Conservation (phyloP, 345 rosid species). For the Aquilaria sinensis region DNA sequence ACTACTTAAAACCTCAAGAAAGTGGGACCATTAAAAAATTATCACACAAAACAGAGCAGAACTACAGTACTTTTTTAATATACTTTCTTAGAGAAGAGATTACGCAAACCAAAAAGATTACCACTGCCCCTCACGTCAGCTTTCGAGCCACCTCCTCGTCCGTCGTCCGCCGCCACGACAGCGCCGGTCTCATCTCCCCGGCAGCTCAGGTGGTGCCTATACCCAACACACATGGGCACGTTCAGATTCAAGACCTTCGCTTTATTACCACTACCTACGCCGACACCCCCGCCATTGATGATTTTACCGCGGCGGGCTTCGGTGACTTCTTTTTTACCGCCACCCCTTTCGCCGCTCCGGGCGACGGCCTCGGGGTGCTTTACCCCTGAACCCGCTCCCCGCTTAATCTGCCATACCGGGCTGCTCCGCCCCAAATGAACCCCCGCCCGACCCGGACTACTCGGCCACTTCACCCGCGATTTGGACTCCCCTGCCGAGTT, state of each 20-base stretch:
- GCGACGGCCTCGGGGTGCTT: conserved; percentile 14
- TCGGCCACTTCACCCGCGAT: conserved; percentile 51
- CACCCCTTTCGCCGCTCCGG: conserved; percentile 21
- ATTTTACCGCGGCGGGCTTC: conserved; percentile 23
- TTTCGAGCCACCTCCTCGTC: neutral
- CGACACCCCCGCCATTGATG: neutral
- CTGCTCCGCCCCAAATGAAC: conserved; percentile 71
- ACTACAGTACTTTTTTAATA: conserved; percentile 21
- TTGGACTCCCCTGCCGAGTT: conserved; percentile 55
- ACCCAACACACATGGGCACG: conserved; percentile 57
- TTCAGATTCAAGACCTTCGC: conserved; percentile 42
- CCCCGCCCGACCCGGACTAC: conserved; percentile 57
- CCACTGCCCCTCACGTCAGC: conserved; percentile 1
- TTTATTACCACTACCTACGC: conserved; percentile 4
- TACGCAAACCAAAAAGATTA: conserved; percentile 51
- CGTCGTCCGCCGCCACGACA: neutral
- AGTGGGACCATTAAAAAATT: too few species aligned
- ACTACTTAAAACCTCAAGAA: neutral
- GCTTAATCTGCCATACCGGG: conserved; percentile 74
- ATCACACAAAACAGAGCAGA: neutral
- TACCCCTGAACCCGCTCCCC: conserved; percentile 19
- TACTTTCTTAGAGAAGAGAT: conserved; percentile 66
- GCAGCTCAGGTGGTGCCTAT: conserved; percentile 62
- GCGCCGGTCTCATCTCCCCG: conserved; percentile 35
- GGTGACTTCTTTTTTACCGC: conserved; percentile 16